Conservation (phyloP, 768 basidiomycete genomes). For the Pleurotus tuber-regium region DNA sequence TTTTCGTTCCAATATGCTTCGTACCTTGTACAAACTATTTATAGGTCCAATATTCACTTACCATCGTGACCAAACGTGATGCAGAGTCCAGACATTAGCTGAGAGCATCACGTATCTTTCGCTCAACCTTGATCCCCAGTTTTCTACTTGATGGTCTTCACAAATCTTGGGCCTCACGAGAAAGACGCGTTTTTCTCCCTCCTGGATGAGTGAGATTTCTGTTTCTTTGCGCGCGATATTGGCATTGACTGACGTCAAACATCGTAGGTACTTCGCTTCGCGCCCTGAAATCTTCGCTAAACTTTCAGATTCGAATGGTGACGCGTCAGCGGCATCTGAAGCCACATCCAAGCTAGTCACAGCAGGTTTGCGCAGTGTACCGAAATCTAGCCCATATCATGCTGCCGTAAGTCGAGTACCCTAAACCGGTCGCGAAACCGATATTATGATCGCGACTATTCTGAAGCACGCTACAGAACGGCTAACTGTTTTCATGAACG, state of each 20-base stretch:
- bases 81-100: too few relatives aligned
- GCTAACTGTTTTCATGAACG: neutral
- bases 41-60: too few relatives aligned
- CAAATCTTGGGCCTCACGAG: constrained; percentile 62
- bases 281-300: constrained; percentile 63
- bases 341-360: constrained; percentile 21
- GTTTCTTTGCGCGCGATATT: constrained; percentile 9
- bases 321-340: constrained; percentile 13
- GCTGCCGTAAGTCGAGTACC: constrained; percentile 30
- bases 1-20: too few relatives aligned
- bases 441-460: too few relatives aligned
- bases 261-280: constrained; percentile 67
- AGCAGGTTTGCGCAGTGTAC: constrained; percentile 20
- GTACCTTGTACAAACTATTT: too few relatives aligned
- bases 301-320: constrained; percentile 16
- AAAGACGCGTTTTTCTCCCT: constrained; percentile 82
- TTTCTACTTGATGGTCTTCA: constrained; percentile 86
- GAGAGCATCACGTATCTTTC: too few relatives aligned
- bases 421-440: too few relatives aligned
- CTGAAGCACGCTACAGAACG: too few relatives aligned
- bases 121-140: too few relatives aligned
- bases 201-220: constrained; percentile 65
- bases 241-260: neutral
- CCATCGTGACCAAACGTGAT: too few relatives aligned
- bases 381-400: constrained; percentile 33